Percentiles rank a stretch among this genome's conserved stretches.
Conservation (phyloP, 257 asterid genomes). For the Gentiana macrophylla region DNA sequence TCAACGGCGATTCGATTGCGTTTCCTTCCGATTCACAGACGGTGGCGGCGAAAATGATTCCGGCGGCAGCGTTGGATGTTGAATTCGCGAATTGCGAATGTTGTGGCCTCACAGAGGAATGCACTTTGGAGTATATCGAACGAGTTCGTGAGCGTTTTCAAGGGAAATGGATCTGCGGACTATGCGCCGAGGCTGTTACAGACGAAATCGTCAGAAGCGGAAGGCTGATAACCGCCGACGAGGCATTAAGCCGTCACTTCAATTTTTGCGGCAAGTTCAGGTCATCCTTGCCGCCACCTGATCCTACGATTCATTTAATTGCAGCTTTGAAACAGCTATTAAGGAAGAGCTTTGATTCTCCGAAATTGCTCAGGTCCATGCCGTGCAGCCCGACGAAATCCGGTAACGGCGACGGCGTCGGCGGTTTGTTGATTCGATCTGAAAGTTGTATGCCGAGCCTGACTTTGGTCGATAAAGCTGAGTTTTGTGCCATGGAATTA, state of each 20-base stretch:
- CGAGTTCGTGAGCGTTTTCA: slow-evolving; percentile 53
- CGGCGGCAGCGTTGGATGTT: slow-evolving; percentile 26
- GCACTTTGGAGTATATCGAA: slow-evolving; percentile 63
- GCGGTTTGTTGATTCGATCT: slow-evolving; percentile 33
- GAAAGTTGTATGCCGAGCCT: slow-evolving; percentile 63
- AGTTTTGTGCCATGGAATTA: slow-evolving; percentile 26
- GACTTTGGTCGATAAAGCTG: slow-evolving; percentile 30
- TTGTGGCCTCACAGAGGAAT: slow-evolving; percentile 85
- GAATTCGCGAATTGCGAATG: slow-evolving; percentile 74
- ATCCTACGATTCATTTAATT: slow-evolving; percentile 45
- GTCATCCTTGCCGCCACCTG: slow-evolving; percentile 50
- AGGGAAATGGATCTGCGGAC: slow-evolving; percentile 96
- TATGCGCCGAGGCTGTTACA: slow-evolving; percentile 87
- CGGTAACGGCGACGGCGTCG: slow-evolving; percentile 5
- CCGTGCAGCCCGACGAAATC: slow-evolving; percentile 56
- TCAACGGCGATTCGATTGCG: slow-evolving; percentile 36
- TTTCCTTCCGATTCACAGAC: slow-evolving; percentile 29
- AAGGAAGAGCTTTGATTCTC: slow-evolving; percentile 45
- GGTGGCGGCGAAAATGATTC: slow-evolving; percentile 10
- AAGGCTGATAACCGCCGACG: slow-evolving; percentile 54
- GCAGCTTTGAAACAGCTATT: slow-evolving; percentile 56
- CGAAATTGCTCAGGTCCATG: slow-evolving; percentile 45
- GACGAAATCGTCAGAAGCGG: slow-evolving; percentile 52
- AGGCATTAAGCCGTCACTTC: slow-evolving; percentile 60
- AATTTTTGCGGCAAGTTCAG: slow-evolving; percentile 56